Conservation (phyloP, 495 filamentous ascomycete species). For the Penicillium verhagenii region DNA sequence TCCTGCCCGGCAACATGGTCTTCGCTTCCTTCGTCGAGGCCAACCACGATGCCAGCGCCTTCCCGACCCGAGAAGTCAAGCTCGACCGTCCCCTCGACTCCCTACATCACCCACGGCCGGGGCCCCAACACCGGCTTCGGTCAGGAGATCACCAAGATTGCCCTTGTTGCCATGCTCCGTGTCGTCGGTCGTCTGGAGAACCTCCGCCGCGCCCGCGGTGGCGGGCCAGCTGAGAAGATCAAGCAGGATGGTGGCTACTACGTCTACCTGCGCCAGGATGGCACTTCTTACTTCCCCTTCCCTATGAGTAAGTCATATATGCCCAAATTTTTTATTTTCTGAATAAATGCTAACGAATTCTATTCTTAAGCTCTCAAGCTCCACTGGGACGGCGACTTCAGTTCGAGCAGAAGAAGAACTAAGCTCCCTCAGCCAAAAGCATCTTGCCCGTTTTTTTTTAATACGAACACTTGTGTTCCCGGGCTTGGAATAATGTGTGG, state of each 20-base stretch:
- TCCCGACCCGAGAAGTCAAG: conserved; percentile 67
- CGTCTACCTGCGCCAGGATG: conserved; percentile 73
- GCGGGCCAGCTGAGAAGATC: conserved; percentile 73
- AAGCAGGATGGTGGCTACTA: conserved; percentile 57
- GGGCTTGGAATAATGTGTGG: conserved; percentile 9
- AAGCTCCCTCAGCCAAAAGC: neutral
- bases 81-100: conserved; percentile 64
- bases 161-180: conserved; percentile 64
- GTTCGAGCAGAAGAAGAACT: conserved; percentile 18
- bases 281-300: conserved; percentile 69
- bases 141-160: conserved; percentile 57
- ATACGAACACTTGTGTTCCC: neutral
- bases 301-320: conserved; percentile 57
- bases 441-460: neutral
- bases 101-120: conserved; percentile 66
- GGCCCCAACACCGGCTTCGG: conserved; percentile 65
- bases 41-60: conserved; percentile 58
- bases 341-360: neutral
- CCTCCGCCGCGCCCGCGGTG: conserved; percentile 66
- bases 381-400: conserved; percentile 30
- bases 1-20: conserved; percentile 53
- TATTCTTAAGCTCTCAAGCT: conserved; percentile 26
- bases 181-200: conserved; percentile 55
- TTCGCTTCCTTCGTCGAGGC: conserved; percentile 47
- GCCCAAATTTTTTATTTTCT: neutral